Conservation (phyloP, 371 early-diverging fungal species). For the Zychaea mexicana region DNA sequence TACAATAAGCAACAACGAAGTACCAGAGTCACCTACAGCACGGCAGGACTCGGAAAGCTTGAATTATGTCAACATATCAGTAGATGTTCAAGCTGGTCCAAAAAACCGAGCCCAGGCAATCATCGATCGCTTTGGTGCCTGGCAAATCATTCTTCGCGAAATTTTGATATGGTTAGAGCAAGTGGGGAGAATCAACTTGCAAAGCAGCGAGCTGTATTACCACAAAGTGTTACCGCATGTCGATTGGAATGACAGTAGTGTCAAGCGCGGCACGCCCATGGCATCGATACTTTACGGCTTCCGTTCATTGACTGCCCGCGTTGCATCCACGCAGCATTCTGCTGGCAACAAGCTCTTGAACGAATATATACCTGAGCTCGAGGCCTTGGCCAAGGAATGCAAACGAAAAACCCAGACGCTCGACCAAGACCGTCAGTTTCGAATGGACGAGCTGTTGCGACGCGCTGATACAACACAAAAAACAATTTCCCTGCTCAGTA, state of each 20-base stretch:
- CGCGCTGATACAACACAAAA: conserved; percentile 37
- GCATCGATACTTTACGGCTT: conserved; percentile 23
- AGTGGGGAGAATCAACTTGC: conserved; percentile 24
- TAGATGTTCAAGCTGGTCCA: neutral
- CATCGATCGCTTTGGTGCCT: conserved; percentile 30
- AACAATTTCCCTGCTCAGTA: conserved; percentile 26
- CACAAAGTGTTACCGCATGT: conserved; percentile 29
- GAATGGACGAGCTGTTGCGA: conserved; percentile 32
- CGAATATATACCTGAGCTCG: conserved; percentile 24
- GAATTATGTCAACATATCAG: neutral
- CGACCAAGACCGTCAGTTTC: conserved; percentile 19
- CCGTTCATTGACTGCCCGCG: conserved; percentile 23
- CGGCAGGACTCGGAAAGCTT: neutral
- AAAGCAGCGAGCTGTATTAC: conserved; percentile 30
- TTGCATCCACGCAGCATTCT: conserved; percentile 31
- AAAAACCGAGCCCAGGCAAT: conserved; percentile 35
- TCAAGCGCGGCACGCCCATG: conserved; percentile 10
- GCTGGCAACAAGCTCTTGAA: conserved; percentile 16
- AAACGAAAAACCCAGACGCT: conserved; percentile 27
- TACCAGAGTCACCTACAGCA: neutral
- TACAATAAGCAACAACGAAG: neutral
- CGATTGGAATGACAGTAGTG: conserved; percentile 8
- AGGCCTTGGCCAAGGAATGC: conserved; percentile 27
- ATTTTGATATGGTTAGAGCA: conserved; percentile 36
- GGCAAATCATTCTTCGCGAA: conserved; percentile 28